These are phyloP conservation scores for Penicillium odoratum DNA, from an alignment of 495 filamentous ascomycete genomes.

Conservation along the genomic window DNA sequence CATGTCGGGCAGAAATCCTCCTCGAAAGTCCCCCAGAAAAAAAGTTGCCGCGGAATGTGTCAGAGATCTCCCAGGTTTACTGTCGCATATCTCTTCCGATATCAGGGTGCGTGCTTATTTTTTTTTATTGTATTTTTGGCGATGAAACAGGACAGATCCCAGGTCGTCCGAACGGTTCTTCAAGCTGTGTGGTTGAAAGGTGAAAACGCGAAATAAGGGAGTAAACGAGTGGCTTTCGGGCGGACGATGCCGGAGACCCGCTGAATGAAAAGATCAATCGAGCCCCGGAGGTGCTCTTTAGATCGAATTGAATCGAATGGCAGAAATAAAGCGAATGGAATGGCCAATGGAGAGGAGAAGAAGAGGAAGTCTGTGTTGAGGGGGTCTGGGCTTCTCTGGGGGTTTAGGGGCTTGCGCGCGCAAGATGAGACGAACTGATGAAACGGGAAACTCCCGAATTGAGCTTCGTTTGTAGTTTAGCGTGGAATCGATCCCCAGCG, in stretches of 20 bases:
- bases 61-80: conserved; percentile 8
- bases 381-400: conserved; percentile 24
- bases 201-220: conserved; percentile 12
- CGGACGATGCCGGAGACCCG: conserved; percentile 21
- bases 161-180: conserved; percentile 21
- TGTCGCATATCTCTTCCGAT: conserved; percentile 7
- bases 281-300: conserved; percentile 21
- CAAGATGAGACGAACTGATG: conserved; percentile 11
- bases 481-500: not conserved
- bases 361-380: conserved; percentile 15
- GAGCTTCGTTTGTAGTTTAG: conserved; percentile 1
- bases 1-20: conserved; percentile 29
- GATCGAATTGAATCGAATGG: conserved; percentile 19
- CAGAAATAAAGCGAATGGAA: conserved; percentile 11
- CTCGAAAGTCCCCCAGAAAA: conserved; percentile 10
- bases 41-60: conserved; percentile 29
- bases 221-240: conserved; percentile 39
- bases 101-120: not conserved
- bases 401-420: conserved; percentile 3
- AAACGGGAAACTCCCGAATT: conserved; percentile 6
- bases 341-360: conserved; percentile 21
- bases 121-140: not conserved
- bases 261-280: conserved; percentile 23
- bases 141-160: conserved; percentile 16
- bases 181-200: conserved; percentile 25